Base-by-base conservation (phyloP, 75 land plant genomes). In the Picea sitchensis region DNA sequence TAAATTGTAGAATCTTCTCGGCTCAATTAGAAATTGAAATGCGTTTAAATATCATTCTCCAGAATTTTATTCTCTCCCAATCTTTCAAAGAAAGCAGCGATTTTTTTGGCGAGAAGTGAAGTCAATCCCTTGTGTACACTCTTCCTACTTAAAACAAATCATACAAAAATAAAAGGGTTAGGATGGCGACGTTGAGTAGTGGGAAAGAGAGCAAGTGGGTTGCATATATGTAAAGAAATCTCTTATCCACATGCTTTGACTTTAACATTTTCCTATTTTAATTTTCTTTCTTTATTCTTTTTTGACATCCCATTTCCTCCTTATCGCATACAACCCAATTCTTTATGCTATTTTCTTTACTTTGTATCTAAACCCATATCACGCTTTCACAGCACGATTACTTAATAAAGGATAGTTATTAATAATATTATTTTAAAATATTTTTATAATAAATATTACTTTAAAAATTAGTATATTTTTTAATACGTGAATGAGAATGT, bases 161-260 rank as follows among this genome's bases (percentile, higher is more conserved):
- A 41, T 41, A 41, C 44, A 41, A 41, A 47, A 47, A 47, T 0
- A 4, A 61, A 18, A 61, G 20, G 7, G 18, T 4, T 26, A 17
- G 63, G 21, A 18, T 18, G 63, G 30, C 13, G 2, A 23, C 1
- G 30, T 30, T 11, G 30, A 32, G 68, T 65, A 34, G 38, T 65
- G 69, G 17, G 38, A 65, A 65, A 65, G 69, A 65, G 69, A 13
- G 41, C 15, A 36, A 65, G 69, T 65, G 41, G 69, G 69, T 65
- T 65, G 34, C 31, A 65, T 65, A 65, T 12, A 14, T 65, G 3
- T 65, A 21, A n/a, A 5, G 64, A 61, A 21, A 61, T 61, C 64
- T 61, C 26, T 4, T 14, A 65, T 65, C 67, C 67, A 32, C 14
- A 32, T 65, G 69, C 38, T 65, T 65, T 65, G 69, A 65, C 69